Base-by-base conservation (phyloP, 495 filamentous ascomycete genomes). In the Terfezia claveryi region DNA sequence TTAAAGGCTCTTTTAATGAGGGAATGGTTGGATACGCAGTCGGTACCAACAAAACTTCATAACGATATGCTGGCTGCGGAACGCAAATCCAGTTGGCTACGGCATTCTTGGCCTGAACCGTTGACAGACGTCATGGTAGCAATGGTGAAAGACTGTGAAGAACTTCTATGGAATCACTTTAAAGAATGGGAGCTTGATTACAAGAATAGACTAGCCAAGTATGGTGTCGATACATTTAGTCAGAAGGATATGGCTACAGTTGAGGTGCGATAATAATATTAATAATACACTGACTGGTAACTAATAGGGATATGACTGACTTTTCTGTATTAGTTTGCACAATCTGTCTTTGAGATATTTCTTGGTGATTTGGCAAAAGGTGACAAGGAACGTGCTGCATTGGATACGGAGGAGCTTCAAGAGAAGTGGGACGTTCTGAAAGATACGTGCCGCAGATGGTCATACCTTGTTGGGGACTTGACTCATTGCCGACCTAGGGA, bases 311-410 rank as follows among this genome's bases (percentile, higher is more conserved):
- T 5, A n/a, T 5, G 6, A 49, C 44, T 49, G 44, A 49, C 9
- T 49, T 20, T 1, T 49, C 41, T 14, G 4, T 46, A 4, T 12
- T 27, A 76, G n/a, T 76, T 89, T 64, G 72, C 80, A 1, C 77
- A 95, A 61, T 80, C 80, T 54, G 70, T 92, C 1, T 88, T 87
- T 57, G 91, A 99, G 66, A 71, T 99, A 9, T 86, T 95, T 61
- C 71, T 98, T 2, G 89, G 62, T 10, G 63, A 65, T 14, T 53
- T 65, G 8, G 61, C 62, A 7, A 57, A 56, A 14, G 38, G 52
- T n/a, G 61, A 61, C 10, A 54, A 62, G 37, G 55, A 57, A 23
- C 46, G 55, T 27, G 53, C 55, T 17, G 53, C 52, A 11, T 62
- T 64, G n/a, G 38, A 52, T 51, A 58, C 38, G 36, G 38, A 27